Percentiles rank a stretch among this genome's conserved stretches.
These are phyloP conservation scores for Diplogelasinospora grovesii DNA, from an alignment of 495 filamentous ascomycete species.

Conservation along the genomic window DNA sequence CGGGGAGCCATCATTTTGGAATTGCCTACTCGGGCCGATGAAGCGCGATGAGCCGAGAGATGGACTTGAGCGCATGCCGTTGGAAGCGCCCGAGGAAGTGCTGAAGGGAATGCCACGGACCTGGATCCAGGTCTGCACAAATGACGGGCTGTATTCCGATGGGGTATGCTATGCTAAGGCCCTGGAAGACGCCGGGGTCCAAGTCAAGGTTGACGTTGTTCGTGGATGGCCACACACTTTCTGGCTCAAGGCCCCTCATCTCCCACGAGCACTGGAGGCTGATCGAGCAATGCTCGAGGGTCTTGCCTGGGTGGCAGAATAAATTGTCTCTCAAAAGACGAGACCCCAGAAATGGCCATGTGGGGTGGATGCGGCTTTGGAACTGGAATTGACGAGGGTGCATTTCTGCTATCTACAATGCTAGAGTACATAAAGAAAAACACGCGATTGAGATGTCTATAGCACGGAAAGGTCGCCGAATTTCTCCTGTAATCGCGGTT, in stretches of 20 bases:
- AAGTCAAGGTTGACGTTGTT: conserved; percentile 22
- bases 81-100: conserved; percentile 14
- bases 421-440: conserved; percentile 53
- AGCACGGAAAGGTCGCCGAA: conserved; percentile 95
- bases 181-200: conserved; percentile 21
- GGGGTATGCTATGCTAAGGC: conserved; percentile 28
- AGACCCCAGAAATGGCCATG: too few relatives aligned
- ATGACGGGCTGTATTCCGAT: conserved; percentile 30
- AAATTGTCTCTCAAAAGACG: too few relatives aligned
- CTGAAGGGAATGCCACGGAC: conserved; percentile 17
- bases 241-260: conserved; percentile 26
- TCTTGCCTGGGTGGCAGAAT: conserved; percentile 23
- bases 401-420: conserved; percentile 47
- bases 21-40: conserved; percentile 15
- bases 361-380: too few relatives aligned
- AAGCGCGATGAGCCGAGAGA: conserved; percentile 14
- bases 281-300: conserved; percentile 40
- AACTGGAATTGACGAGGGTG: too few relatives aligned
- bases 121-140: conserved; percentile 29
- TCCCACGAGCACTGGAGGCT: conserved; percentile 17
- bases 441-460: conserved; percentile 14
- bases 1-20: conserved; percentile 16
- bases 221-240: conserved; percentile 31
- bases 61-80: conserved; percentile 16
- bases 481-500: conserved; percentile 63